Base-by-base conservation (phyloP, 139 green algal species). In the Astrephomene gubernaculifera region DNA sequence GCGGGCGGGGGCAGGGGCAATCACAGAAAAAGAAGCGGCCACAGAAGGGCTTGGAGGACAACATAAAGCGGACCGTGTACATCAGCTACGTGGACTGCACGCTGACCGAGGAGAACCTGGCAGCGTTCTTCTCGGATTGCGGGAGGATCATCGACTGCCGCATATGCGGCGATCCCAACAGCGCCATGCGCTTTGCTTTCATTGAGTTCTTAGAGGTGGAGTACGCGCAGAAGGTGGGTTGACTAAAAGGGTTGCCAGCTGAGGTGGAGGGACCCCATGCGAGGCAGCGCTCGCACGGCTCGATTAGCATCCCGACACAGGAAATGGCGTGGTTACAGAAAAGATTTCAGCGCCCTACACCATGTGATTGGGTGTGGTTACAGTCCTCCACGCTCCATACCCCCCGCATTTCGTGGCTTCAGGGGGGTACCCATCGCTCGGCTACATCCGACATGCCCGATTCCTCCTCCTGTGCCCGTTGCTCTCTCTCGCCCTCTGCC, bases 81-180 rank as follows among this genome's bases (percentile, higher is more conserved):
- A 81, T 81, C 9, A 70, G 52, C 35, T 81, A 81, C 27, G 73
- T 81, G 5, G 73, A 81, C 54, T 82, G 74, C 29, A 27, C 54
- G 38, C 92, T 96, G 41, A 97, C 91, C 64, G 96, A 98, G 89
- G 90, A 90, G 65, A 79, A 93, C 39, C 89, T 98, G 31, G 94
- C 95, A 0, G 83, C 38, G 0, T 90, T 95, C 38, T 98, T 98
- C 80, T 27, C 65, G 4, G 91, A 94, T 33, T 95, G 93, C 78
- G 96, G 96, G 45, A 68, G 85, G 9, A 82, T 98, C 9, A 87
- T 98, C 61, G 97, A 99, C 87, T 99, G 96, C 88, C 93, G 97
- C 14, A 93, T 99, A 25, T 99, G 97, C 81, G 96, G 97, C 44
- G 97, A 99, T 89, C 94, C 95, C 57, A 98, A 99, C 88, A 94